Evolutionary conservation across 1,284 basidiomycete species (phyloP).

Genomic region (Boletus mariae): DNA sequence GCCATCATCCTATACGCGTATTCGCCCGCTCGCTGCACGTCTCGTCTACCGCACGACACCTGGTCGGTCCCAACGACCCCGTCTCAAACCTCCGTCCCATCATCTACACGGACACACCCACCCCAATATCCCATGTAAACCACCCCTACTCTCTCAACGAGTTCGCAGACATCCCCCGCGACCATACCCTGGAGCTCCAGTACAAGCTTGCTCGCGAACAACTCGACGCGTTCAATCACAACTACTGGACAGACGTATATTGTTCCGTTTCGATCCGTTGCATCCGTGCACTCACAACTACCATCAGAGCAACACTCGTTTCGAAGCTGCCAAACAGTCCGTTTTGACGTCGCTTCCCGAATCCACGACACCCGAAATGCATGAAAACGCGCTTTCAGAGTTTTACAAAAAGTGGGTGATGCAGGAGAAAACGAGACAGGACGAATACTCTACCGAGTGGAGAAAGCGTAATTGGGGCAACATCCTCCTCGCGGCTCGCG

Average conservation of each 20-base stretch:
- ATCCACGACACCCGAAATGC: conserved; percentile 46
- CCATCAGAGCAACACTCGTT: conserved; percentile 59
- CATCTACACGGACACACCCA: conserved; percentile 56
- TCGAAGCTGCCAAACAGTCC: conserved; percentile 59
- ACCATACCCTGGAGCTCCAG: conserved; percentile 53
- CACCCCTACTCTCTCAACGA: conserved; percentile 76
- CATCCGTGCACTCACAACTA: conserved; percentile 1
- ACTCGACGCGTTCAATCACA: conserved; percentile 66
- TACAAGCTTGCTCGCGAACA: conserved; percentile 66
- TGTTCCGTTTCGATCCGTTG: not conserved
- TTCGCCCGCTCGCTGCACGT: conserved; percentile 39
- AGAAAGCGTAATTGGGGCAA: conserved; percentile 52
- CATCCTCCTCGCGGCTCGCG: conserved; percentile 51
- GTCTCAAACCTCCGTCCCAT: conserved; percentile 75
- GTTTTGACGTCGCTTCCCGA: conserved; percentile 56
- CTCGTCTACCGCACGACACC: conserved; percentile 39
- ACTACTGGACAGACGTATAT: conserved; percentile 74
- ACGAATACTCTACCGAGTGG: conserved; percentile 61
- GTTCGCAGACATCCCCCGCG: conserved; percentile 43
- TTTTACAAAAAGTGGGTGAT: conserved; percentile 71
- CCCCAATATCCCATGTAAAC: conserved; percentile 26
- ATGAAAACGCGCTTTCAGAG: conserved; percentile 61
- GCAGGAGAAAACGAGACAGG: conserved; percentile 57
- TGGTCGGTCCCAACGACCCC: conserved; percentile 70
- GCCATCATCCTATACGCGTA: not conserved